phyloP scores from a whole-genome alignment of 1,284 basidiomycete species.

The Laetiporus sulphureus region DNA sequence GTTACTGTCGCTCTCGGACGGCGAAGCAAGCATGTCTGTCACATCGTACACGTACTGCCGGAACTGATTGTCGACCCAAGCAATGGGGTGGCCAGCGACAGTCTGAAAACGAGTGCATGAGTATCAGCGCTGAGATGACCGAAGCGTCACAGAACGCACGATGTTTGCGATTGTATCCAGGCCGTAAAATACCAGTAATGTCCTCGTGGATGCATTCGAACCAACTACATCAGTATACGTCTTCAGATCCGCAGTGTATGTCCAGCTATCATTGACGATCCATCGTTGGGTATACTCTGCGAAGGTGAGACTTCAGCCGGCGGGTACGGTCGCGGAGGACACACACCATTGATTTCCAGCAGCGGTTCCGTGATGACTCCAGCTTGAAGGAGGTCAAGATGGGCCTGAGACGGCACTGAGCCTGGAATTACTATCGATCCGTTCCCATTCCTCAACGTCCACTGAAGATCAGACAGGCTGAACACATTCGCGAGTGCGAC shows the following conservation, averaged over 20 bases:
- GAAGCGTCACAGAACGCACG: constrained; percentile 16
- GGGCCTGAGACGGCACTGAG: constrained; percentile 45
- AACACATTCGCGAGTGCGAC: constrained; percentile 28
- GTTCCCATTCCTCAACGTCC: constrained; percentile 49
- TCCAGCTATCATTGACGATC: constrained; percentile 56
- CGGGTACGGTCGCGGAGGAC: background rate
- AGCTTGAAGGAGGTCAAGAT: constrained; percentile 45
- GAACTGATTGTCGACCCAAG: constrained; percentile 56
- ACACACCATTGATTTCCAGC: constrained; percentile 44
- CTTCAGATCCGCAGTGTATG: constrained; percentile 48
- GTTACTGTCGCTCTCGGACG: constrained; percentile 29
- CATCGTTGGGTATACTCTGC: constrained; percentile 51
- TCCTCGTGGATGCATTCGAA: constrained; percentile 17
- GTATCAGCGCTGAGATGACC: background rate
- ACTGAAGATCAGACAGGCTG: constrained; percentile 38
- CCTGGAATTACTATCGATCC: constrained; percentile 48
- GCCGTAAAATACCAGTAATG: constrained; percentile 52
- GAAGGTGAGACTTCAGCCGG: background rate
- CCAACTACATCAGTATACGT: constrained; percentile 28
- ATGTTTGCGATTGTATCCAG: constrained; percentile 55
- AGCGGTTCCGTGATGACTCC: constrained; percentile 51
- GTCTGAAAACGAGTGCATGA: constrained; percentile 26
- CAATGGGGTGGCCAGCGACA: constrained; percentile 42
- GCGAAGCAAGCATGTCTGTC: constrained; percentile 31
- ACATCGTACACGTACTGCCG: constrained; percentile 49